Conservation (phyloP, 805 yeast genomes). For the Maudiozyma bulderi region DNA sequence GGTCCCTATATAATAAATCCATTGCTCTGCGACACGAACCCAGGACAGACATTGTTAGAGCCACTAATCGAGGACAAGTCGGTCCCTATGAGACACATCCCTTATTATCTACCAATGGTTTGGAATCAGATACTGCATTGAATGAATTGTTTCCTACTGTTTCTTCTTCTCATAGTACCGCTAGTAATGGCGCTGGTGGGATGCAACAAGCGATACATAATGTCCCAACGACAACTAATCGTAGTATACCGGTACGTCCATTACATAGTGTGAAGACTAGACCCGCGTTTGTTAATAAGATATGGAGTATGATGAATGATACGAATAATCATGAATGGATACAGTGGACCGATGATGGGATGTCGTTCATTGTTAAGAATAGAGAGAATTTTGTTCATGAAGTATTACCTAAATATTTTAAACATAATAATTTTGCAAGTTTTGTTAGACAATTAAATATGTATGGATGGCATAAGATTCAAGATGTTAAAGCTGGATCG, state of each 20-base stretch:
- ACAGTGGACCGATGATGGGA: slow-evolving; percentile 79
- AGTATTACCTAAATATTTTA: slow-evolving; percentile 84
- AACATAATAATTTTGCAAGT: slow-evolving; percentile 89
- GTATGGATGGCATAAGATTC: slow-evolving; percentile 99
- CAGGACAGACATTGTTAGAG: slow-evolving; percentile 9
- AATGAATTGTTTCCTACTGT: too few species aligned
- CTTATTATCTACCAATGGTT: too few species aligned
- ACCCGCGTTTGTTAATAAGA: slow-evolving; percentile 86
- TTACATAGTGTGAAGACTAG: slow-evolving; percentile 35
- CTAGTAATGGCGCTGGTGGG: too few species aligned
- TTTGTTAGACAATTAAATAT: slow-evolving; percentile 93
- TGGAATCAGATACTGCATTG: too few species aligned
- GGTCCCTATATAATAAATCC: neutral
- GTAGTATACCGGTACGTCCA: too few species aligned
- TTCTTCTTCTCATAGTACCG: too few species aligned
- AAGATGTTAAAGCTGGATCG: slow-evolving; percentile 76
- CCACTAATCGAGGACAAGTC: neutral
- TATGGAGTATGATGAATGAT: slow-evolving; percentile 95
- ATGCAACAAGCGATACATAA: too few species aligned
- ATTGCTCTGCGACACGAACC: neutral
- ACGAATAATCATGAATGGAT: slow-evolving; percentile 57
- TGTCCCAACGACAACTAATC: too few species aligned
- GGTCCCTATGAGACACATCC: neutral
- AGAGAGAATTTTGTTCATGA: slow-evolving; percentile 74
- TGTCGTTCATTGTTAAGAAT: slow-evolving; percentile 72